These are phyloP conservation scores for Fusarium sp. DNA, from an alignment of 2,329 filamentous ascomycete species.

Conservation along the genomic window DNA sequence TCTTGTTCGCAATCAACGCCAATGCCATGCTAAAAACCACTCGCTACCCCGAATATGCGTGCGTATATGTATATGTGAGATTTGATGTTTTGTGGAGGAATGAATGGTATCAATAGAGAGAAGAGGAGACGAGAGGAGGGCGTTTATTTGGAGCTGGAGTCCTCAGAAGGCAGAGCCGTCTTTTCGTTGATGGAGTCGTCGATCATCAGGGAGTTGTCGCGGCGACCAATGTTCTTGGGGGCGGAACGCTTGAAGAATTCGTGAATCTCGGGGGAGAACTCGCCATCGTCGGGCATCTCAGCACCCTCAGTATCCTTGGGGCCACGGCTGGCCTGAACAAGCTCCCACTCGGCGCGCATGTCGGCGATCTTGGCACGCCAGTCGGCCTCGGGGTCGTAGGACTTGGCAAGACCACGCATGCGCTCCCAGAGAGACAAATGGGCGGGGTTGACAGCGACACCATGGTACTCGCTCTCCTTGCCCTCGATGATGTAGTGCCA, in stretches of 20 bases:
- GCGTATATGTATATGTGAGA: background rate
- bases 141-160: slow-evolving; percentile 29
- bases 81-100: background rate
- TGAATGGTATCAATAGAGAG: background rate
- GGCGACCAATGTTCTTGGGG: slow-evolving; percentile 41
- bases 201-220: slow-evolving; percentile 37
- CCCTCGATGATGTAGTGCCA: slow-evolving; percentile 89
- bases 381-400: slow-evolving; percentile 85
- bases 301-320: slow-evolving; percentile 59
- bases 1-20: slow-evolving; percentile 33
- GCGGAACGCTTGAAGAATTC: slow-evolving; percentile 62
- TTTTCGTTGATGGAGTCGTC: slow-evolving; percentile 45
- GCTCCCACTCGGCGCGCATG: slow-evolving; percentile 74
- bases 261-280: slow-evolving; percentile 65
- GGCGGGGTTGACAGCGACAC: slow-evolving; percentile 88
- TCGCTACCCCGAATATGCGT: slow-evolving; percentile 11
- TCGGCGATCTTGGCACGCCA: slow-evolving; percentile 87
- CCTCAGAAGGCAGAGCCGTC: slow-evolving; percentile 26
- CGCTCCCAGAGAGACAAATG: slow-evolving; percentile 93
- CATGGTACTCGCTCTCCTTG: slow-evolving; percentile 85
- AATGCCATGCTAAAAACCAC: slow-evolving; percentile 33
- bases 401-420: slow-evolving; percentile 78
- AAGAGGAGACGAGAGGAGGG: background rate
- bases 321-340: slow-evolving; percentile 57
- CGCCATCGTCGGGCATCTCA: slow-evolving; percentile 57